Base-by-base conservation (phyloP, 495 filamentous ascomycete species). In the Penicillium alfredii region DNA sequence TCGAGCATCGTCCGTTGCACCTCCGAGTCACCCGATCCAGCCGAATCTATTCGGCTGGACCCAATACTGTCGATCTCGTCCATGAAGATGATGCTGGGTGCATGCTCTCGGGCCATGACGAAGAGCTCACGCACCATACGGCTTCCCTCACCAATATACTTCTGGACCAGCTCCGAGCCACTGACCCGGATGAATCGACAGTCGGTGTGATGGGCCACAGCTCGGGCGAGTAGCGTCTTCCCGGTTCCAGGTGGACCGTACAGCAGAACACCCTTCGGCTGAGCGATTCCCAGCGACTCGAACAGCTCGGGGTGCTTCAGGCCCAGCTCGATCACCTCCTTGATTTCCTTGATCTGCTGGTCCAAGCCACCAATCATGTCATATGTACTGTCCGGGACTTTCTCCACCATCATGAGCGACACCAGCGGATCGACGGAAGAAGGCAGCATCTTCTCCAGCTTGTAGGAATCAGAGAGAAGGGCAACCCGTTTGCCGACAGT, bases 331-430 rank as follows among this genome's bases (percentile, higher is more conserved):
- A 99, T 97, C 36, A 99, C 92, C 61, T 99, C 92, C 69, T 99
- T 99, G 72, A 99, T 99, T 65, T 99, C 93, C 72, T 99, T 97
- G 69, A 99, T 97, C 56, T 99, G 92, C 58, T 99, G 93, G 51
- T 97, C 93, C 30, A 99, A 73, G 42, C 92, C 92, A 61, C 92
- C 92, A 53, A 99, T 99, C 92, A 99, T 99, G 68, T 99, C 92
- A 71, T 99, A 99, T 56, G 92, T 99, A 69, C 88, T 94, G 69
- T 99, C 92, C 17, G 92, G 92, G 16, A 99, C 92, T 68, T 99
- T 99, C 64, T 99, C 92, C 28, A 99, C 92, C 93, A 99, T 97
- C 92, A 99, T 99, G 53, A 99, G 86, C n/a, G 92, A 97, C 22
- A 99, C 92, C 32, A 98, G 82, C 19, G 92, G 92, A 58, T 98